Evolutionary conservation across 768 basidiomycete species (phyloP).

Genomic region (Trametes maxima): DNA sequence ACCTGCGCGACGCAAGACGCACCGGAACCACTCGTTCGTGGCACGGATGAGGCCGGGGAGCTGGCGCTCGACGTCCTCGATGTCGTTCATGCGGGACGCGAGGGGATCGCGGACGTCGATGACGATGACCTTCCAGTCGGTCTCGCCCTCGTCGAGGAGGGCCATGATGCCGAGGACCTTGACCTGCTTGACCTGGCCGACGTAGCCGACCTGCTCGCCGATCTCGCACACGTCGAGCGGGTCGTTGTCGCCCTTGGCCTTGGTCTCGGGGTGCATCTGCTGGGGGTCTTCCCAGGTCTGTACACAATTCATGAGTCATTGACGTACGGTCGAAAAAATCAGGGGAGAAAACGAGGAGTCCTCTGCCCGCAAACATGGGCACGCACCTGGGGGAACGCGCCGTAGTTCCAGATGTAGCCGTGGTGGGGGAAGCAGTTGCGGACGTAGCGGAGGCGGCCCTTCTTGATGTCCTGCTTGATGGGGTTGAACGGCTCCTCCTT

Average conservation of each 20-base stretch:
- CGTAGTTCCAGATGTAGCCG: slow-evolving; percentile 99
- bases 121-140: slow-evolving; percentile 99
- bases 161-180: slow-evolving; percentile 99
- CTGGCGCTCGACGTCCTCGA: slow-evolving; percentile 98
- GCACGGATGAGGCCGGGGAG: slow-evolving; percentile 95
- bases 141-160: slow-evolving; percentile 97
- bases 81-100: slow-evolving; percentile 95
- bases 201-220: slow-evolving; percentile 96
- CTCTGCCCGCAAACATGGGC: background rate
- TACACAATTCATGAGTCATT: background rate
- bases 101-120: slow-evolving; percentile 96
- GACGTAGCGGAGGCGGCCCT: slow-evolving; percentile 93
- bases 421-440: slow-evolving; percentile 99
- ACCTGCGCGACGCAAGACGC: background rate
- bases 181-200: slow-evolving; percentile 98
- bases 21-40: slow-evolving; percentile 99
- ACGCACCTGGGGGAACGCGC: slow-evolving; percentile 94
- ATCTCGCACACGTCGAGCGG: slow-evolving; percentile 99
- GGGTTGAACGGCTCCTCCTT: slow-evolving; percentile 99
- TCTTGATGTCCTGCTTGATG: slow-evolving; percentile 99
- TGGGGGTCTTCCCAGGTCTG: slow-evolving; percentile 99
- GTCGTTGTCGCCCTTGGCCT: slow-evolving; percentile 98
- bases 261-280: slow-evolving; percentile 89
- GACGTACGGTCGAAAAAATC: too few species aligned
- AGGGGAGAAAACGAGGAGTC: too few species aligned